Evolutionary conservation across 176 grass and related monocot genomes (phyloP).

Genomic region (Lolium multiflorum): DNA sequence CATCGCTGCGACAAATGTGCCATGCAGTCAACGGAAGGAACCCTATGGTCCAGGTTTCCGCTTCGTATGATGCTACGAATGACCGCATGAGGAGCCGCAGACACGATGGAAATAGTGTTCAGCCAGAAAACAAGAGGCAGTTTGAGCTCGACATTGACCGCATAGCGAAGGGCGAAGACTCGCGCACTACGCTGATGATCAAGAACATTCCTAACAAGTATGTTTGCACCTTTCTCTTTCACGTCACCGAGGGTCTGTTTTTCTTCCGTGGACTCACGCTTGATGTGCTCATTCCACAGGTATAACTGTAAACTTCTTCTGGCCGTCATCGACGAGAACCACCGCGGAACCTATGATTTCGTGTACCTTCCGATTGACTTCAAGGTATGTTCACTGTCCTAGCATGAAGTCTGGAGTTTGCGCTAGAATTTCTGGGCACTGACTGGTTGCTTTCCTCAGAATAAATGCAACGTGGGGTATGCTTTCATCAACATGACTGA

Average conservation of each 20-base stretch:
- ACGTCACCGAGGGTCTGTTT: not conserved
- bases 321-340: constrained; percentile 90
- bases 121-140: constrained; percentile 75
- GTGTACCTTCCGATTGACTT: constrained; percentile 99
- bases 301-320: constrained; percentile 93
- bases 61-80: constrained; percentile 68
- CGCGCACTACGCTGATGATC: constrained; percentile 91
- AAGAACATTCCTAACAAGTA: constrained; percentile 99
- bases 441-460: constrained; percentile 65
- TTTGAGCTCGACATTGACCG: constrained; percentile 88
- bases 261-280: constrained; percentile 23
- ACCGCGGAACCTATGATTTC: constrained; percentile 97
- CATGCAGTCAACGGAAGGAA: constrained; percentile 43
- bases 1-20: constrained; percentile 53
- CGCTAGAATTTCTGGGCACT: constrained; percentile 28
- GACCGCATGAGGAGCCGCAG: constrained; percentile 78
- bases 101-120: constrained; percentile 64
- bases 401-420: not conserved
- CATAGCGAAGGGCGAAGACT: constrained; percentile 76
- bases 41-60: constrained; percentile 55
- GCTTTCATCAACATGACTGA: constrained; percentile 98
- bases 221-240: constrained; percentile 27
- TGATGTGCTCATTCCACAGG: constrained; percentile 47
- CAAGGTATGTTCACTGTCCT: constrained; percentile 59
- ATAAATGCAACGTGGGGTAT: constrained; percentile 97